Percentiles rank a stretch among this genome's conserved stretches.
Evolutionary conservation across 208 protist species (phyloP).

Genomic region (Leishmania major): DNA sequence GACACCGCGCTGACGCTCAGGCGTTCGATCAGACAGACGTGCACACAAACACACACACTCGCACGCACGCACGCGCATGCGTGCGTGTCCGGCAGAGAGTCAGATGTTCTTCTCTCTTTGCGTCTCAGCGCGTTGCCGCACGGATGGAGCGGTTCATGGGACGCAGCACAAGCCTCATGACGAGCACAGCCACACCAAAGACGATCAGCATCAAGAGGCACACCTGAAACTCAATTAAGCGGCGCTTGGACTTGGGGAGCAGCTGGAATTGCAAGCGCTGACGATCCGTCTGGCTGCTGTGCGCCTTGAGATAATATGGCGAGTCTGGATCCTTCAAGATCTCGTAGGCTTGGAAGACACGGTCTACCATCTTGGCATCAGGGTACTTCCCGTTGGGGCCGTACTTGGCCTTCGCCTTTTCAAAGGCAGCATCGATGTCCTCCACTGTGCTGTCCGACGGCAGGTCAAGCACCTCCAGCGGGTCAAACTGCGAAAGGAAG

Average conservation of each 20-base stretch:
- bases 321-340: conserved; percentile 84
- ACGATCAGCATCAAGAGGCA: conserved; percentile 54
- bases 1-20: background rate
- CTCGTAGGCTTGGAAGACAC: conserved; percentile 77
- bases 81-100: background rate
- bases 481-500: conserved; percentile 84
- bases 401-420: conserved; percentile 61
- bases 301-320: conserved; percentile 81
- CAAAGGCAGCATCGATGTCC: conserved; percentile 75
- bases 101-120: background rate
- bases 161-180: conserved; percentile 60
- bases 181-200: conserved; percentile 44
- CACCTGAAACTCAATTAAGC: conserved; percentile 70
- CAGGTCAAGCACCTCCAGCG: conserved; percentile 75
- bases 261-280: conserved; percentile 86
- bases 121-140: conserved; percentile 62
- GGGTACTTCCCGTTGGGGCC: conserved; percentile 61
- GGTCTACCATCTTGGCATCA: conserved; percentile 78
- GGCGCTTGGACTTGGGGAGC: conserved; percentile 71
- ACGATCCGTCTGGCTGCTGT: conserved; percentile 68
- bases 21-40: background rate
- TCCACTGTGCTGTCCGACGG: conserved; percentile 70
- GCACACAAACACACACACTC: background rate
- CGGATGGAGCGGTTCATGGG: conserved; percentile 72
- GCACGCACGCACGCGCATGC: background rate